Percentiles rank a stretch among this genome's conserved stretches.
Conservation (phyloP, 768 basidiomycete genomes). For the Panaeolus papilionaceus region DNA sequence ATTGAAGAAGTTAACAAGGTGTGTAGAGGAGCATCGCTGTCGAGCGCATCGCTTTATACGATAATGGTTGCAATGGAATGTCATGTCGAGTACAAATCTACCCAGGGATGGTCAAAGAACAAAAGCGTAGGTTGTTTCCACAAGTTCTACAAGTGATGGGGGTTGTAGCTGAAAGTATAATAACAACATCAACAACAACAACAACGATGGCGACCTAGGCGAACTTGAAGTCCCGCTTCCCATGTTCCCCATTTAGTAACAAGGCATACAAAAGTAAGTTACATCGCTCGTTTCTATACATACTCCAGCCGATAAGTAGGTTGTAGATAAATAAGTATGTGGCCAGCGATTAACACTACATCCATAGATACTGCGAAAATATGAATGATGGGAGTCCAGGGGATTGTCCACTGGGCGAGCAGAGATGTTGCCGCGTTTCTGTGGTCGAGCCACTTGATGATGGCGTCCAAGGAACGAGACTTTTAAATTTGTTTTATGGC, state of each 20-base stretch:
- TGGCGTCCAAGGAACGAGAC: background rate
- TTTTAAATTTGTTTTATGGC: conserved; percentile 2
- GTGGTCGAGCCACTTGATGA: background rate
- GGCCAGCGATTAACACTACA: background rate
- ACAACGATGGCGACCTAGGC: background rate
- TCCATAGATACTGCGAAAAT: conserved; percentile 8
- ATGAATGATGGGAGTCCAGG: background rate
- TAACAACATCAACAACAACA: background rate
- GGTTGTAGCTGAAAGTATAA: background rate
- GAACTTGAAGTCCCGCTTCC: background rate
- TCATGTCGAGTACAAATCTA: background rate
- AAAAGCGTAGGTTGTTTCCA: conserved; percentile 1
- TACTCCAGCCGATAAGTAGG: background rate
- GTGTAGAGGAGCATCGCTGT: background rate
- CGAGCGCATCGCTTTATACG: conserved; percentile 9
- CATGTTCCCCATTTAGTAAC: conserved; percentile 7
- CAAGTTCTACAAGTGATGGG: background rate
- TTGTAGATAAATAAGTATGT: background rate
- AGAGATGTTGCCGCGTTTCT: background rate
- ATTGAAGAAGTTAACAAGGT: background rate
- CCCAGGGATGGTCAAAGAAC: background rate
- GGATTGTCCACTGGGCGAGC: too few relatives aligned
- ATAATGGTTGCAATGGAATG: background rate
- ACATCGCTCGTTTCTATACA: background rate
- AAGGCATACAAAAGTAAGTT: conserved; percentile 2